Evolutionary conservation across 257 asterid species (phyloP), one percentile per base, ranked within the genome.

Genomic region (Knoxia roxburghii): DNA sequence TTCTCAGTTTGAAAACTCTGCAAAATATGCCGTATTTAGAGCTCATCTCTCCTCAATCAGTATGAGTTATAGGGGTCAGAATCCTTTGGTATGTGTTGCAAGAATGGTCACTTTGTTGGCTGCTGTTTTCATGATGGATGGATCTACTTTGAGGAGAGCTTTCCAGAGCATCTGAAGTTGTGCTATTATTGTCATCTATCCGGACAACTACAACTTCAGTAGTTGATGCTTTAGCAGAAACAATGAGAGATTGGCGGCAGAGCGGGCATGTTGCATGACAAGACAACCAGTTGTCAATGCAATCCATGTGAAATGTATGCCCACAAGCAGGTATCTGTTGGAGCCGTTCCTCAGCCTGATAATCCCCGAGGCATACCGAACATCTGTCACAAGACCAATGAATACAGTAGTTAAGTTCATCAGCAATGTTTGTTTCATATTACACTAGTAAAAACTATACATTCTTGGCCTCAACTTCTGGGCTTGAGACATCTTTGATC

Each of bases 291-390:
- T 71, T 86, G 75, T 88, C 91, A 11, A 90, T 90, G 85, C 97
- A 90, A 5, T 83, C 81, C 86, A 84, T 82, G 81, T 90, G 97
- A 76, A 90, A 90, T 10, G 90, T 85, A 76, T 90, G 97, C 48
- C 87, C 90, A 56, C 96, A 90, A 2, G 72, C 83, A 14, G 97
- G 97, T 78, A 90, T 86, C 78, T 84, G 96, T 73, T 90, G 97
- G 21, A 90, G 92, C 69, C 65, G 82, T 18, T 86, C 96, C 62
- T 86, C 95, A 11, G 82, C 83, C 72, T 80, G 77, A 80, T 87
- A 90, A 37, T 90, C 97, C 30, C 88, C 87, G 4, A 90, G 89
- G 81, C 97, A 90, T 27, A 90, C 96, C 0, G 96, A 88, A 72
- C 97, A 90, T 68, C 96, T 90, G 79, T 17, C 27, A 39, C 35